phyloP scores from a whole-genome alignment of 2,329 filamentous ascomycete genomes.

The Epichloe gansuensis region DNA sequence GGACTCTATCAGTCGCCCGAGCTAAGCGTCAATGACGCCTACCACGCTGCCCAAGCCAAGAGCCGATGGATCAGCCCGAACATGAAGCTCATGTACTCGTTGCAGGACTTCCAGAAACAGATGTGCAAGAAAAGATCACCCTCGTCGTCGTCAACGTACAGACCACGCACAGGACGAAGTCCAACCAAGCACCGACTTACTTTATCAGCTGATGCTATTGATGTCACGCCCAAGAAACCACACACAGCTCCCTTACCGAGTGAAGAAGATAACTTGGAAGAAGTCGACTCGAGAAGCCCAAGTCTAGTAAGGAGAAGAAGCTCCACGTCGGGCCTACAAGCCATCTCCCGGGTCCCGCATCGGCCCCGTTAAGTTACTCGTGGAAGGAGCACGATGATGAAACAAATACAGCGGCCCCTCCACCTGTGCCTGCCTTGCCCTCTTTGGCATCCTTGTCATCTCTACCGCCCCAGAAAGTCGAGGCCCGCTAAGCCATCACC shows the following conservation, averaged over 20 bases:
- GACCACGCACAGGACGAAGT: constrained; percentile 39
- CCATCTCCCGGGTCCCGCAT: constrained; percentile 51
- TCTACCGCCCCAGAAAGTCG: background rate
- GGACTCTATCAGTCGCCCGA: constrained; percentile 68
- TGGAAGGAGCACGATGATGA: constrained; percentile 38
- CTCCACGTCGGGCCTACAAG: constrained; percentile 37
- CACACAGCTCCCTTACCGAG: constrained; percentile 48
- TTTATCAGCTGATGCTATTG: constrained; percentile 46
- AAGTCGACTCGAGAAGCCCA: constrained; percentile 28
- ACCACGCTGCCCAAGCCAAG: constrained; percentile 66
- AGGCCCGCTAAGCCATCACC: background rate
- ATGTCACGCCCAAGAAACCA: constrained; percentile 40
- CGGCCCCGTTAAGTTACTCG: constrained; percentile 50
- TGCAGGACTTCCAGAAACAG: constrained; percentile 68
- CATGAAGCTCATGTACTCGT: constrained; percentile 83
- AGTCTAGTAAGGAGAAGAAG: constrained; percentile 39
- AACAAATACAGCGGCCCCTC: background rate
- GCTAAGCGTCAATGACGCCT: constrained; percentile 70
- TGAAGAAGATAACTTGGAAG: constrained; percentile 34
- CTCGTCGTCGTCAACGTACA: constrained; percentile 33
- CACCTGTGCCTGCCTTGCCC: background rate
- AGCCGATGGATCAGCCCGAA: constrained; percentile 85
- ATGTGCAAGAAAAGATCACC: constrained; percentile 37
- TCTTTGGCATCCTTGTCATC: background rate
- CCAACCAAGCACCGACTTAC: constrained; percentile 49